Evolutionary conservation across 306 rosid genomes (phyloP).

Genomic region (Mimosa bimucronata): DNA sequence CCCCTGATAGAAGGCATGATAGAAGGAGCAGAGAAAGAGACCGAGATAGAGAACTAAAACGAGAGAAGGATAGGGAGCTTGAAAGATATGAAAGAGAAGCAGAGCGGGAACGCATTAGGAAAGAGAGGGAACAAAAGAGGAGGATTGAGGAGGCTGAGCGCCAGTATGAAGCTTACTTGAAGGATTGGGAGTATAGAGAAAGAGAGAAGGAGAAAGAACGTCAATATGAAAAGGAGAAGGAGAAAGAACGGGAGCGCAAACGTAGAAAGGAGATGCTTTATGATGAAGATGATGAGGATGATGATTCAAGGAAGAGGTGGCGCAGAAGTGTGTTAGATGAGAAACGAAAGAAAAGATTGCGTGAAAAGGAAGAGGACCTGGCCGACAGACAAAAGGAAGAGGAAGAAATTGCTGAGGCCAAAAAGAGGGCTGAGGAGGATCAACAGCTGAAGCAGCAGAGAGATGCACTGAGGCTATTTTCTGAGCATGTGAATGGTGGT

Average conservation of each 20-base stretch:
- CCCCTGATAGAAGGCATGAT: constrained; percentile 91
- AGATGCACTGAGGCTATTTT: constrained; percentile 59
- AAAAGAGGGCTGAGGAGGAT: constrained; percentile 80
- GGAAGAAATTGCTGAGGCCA: constrained; percentile 90
- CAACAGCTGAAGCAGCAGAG: constrained; percentile 59
- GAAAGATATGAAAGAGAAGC: constrained; percentile 98
- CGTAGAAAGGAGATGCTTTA: constrained; percentile 81
- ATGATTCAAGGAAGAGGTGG: constrained; percentile 92
- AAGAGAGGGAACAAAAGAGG: constrained; percentile 95
- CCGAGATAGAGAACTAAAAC: constrained; percentile 82
- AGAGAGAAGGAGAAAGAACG: constrained; percentile 92
- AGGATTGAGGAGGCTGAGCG: constrained; percentile 91
- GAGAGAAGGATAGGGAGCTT: constrained; percentile 93
- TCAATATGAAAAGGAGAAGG: constrained; percentile 90
- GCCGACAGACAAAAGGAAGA: constrained; percentile 77
- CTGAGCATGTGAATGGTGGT: constrained; percentile 50
- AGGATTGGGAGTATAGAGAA: constrained; percentile 98
- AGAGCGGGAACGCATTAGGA: constrained; percentile 89
- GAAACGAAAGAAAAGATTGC: constrained; percentile 83
- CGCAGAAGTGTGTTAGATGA: constrained; percentile 87
- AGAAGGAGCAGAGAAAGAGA: constrained; percentile 89
- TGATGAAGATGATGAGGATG: constrained; percentile 98
- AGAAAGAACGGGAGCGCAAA: constrained; percentile 93
- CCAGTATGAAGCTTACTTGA: constrained; percentile 79
- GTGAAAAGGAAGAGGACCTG: constrained; percentile 92